Evolutionary conservation across 306 rosid species (phyloP).

Genomic region (Fragaria nilgerrensis): DNA sequence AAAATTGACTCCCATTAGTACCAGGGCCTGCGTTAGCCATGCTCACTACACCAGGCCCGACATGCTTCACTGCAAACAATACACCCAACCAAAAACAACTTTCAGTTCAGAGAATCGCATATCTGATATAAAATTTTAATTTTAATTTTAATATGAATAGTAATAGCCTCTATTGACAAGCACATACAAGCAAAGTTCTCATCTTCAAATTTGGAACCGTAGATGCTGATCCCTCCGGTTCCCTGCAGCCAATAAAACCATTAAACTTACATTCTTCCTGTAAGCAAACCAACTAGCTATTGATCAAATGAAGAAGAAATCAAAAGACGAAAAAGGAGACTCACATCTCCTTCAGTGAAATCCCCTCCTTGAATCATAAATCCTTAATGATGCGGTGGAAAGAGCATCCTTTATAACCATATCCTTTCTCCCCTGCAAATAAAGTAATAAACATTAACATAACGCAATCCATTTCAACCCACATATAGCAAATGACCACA

Average conservation of each 20-base stretch:
- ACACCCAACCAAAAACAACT: not conserved
- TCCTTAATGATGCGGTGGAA: constrained; percentile 91
- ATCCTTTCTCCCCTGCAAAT: constrained; percentile 88
- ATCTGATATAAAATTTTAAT: not conserved
- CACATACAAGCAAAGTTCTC: constrained; percentile 76
- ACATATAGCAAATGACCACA: constrained; percentile 14
- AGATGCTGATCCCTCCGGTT: constrained; percentile 88
- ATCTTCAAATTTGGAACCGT: constrained; percentile 73
- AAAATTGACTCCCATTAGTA: constrained; percentile 90
- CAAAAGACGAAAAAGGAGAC: not conserved
- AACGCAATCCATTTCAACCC: not conserved
- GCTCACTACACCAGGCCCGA: constrained; percentile 91
- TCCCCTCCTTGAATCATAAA: constrained; percentile 98
- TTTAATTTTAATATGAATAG: too few relatives aligned
- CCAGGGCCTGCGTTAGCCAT: constrained; percentile 96
- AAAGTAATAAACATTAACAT: not conserved
- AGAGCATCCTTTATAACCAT: constrained; percentile 87
- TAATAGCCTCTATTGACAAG: not conserved
- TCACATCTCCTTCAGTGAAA: constrained; percentile 82
- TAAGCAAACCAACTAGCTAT: not conserved
- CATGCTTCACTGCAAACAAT: constrained; percentile 77
- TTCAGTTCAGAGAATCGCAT: constrained; percentile 1
- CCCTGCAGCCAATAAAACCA: constrained; percentile 55
- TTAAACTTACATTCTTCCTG: not conserved
- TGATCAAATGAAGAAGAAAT: not conserved